phyloP scores from a whole-genome alignment of 2,329 filamentous ascomycete species.

The Phaeophleospora eucalypticola region DNA sequence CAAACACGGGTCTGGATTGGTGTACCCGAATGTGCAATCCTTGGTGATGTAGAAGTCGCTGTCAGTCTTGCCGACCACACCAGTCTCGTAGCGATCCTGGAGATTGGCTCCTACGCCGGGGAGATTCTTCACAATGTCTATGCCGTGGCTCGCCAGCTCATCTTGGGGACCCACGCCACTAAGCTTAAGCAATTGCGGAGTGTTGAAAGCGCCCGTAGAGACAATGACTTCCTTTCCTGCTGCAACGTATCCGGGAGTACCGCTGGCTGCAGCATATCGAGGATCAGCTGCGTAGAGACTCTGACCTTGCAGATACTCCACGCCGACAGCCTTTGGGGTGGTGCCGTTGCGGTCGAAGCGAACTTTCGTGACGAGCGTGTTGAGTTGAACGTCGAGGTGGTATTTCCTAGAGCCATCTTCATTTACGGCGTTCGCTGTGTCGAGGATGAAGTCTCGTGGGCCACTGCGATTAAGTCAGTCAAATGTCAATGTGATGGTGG shows the following conservation, averaged over 20 bases:
- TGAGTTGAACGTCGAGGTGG: constrained; percentile 54
- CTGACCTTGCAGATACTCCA: constrained; percentile 41
- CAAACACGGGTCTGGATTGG: constrained; percentile 40
- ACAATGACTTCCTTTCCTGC: constrained; percentile 46
- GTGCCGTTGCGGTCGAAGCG: constrained; percentile 59
- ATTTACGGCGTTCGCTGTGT: constrained; percentile 48
- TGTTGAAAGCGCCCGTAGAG: constrained; percentile 56
- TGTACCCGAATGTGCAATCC: constrained; percentile 37
- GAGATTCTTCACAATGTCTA: constrained; percentile 52
- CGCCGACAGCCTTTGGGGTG: constrained; percentile 46
- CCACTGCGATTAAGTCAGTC: no score
- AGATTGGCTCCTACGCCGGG: constrained; percentile 63
- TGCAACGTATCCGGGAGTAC: constrained; percentile 38
- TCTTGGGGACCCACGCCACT: constrained; percentile 57
- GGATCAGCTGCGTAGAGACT: constrained; percentile 40
- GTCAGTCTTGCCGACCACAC: constrained; percentile 41
- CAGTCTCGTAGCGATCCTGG: constrained; percentile 57
- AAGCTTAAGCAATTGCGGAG: constrained; percentile 62
- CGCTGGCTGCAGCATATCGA: constrained; percentile 26
- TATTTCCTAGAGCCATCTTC: constrained; percentile 51
- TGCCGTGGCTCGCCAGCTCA: constrained; percentile 52
- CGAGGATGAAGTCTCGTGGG: constrained; percentile 53
- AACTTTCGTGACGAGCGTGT: constrained; percentile 63
- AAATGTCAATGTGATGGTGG: no score
- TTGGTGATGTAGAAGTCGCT: constrained; percentile 36